These are phyloP conservation scores for Elongisporangium undulatum DNA, from an alignment of 352 stramenopile genomes.

Conservation along the genomic window DNA sequence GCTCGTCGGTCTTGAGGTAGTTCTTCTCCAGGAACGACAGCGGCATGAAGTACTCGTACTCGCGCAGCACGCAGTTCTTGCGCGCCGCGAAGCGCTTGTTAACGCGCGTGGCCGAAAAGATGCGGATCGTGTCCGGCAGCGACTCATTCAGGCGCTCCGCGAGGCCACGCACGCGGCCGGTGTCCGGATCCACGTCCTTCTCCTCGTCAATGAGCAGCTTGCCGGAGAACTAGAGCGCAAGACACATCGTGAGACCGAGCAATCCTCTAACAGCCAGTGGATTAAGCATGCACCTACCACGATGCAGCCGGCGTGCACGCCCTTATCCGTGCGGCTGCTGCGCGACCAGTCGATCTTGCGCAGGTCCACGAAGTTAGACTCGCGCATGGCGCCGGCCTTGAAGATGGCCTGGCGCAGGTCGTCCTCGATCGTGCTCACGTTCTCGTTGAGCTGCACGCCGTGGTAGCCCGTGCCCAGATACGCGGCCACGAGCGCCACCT, in stretches of 20 bases:
- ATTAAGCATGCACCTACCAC: conserved; percentile 45
- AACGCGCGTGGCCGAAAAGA: conserved; percentile 87
- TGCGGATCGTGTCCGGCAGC: conserved; percentile 74
- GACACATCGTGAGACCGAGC: neutral
- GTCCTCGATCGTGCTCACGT: conserved; percentile 83
- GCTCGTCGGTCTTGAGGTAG: conserved; percentile 14
- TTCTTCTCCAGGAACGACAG: conserved; percentile 64
- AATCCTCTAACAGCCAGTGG: conserved; percentile 1
- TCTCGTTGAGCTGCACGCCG: conserved; percentile 72
- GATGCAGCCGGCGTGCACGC: conserved; percentile 87
- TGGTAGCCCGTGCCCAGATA: conserved; percentile 83
- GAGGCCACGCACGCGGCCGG: conserved; percentile 55
- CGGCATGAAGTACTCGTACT: conserved; percentile 91
- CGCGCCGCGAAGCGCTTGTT: conserved; percentile 89
- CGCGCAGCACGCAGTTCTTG: conserved; percentile 81
- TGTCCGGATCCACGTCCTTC: conserved; percentile 43
- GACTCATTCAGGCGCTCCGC: conserved; percentile 67
- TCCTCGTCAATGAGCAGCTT: conserved; percentile 86
- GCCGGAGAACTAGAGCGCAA: conserved; percentile 61
- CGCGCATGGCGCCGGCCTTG: conserved; percentile 72
- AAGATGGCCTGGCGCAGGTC: conserved; percentile 79
- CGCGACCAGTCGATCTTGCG: conserved; percentile 88
- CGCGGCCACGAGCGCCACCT: conserved; percentile 81
- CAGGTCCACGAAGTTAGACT: conserved; percentile 86
- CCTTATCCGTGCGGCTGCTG: conserved; percentile 90